phyloP scores from a whole-genome alignment of 2,329 filamentous ascomycete species.

The Pseudogymnoascus sp. region DNA sequence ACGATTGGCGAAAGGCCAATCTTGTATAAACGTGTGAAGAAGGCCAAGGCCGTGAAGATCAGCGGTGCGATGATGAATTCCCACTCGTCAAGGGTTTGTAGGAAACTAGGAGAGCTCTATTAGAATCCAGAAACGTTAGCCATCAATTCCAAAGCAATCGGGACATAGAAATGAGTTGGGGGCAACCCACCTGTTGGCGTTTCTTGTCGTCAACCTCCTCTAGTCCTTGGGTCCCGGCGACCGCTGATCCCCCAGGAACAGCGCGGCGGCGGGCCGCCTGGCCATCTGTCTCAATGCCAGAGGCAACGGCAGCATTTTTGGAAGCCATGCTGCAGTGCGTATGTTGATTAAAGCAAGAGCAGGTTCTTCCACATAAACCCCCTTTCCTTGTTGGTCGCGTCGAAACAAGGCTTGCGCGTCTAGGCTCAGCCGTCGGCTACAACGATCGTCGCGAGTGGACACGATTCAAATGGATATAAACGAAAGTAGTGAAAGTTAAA shows the following conservation, averaged over 20 bases:
- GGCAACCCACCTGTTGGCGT: constrained; percentile 46
- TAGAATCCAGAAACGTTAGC: constrained; percentile 20
- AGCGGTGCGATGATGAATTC: constrained; percentile 55
- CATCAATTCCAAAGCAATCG: constrained; percentile 10
- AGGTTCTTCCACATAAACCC: neutral
- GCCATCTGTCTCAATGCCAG: constrained; percentile 48
- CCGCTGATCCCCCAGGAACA: constrained; percentile 35
- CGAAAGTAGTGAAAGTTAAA: neutral
- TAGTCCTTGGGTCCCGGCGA: constrained; percentile 29
- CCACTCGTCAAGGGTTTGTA: constrained; percentile 57
- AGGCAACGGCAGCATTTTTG: constrained; percentile 48
- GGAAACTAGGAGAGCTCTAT: constrained; percentile 46
- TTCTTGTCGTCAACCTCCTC: constrained; percentile 51
- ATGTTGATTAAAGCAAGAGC: neutral
- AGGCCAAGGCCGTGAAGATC: constrained; percentile 53
- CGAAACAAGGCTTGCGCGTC: constrained; percentile 1
- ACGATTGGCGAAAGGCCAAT: constrained; percentile 66
- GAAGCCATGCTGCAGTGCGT: constrained; percentile 24
- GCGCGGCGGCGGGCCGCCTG: constrained; percentile 52
- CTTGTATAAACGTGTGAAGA: constrained; percentile 63
- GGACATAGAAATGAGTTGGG: neutral
- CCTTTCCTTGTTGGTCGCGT: neutral
- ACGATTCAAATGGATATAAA: constrained; percentile 5
- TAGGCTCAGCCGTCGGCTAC: constrained; percentile 3
- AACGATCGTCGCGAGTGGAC: neutral